Conservation (phyloP, 228 moss, liverwort and hornwort species). For the Sphagnum fallax region DNA sequence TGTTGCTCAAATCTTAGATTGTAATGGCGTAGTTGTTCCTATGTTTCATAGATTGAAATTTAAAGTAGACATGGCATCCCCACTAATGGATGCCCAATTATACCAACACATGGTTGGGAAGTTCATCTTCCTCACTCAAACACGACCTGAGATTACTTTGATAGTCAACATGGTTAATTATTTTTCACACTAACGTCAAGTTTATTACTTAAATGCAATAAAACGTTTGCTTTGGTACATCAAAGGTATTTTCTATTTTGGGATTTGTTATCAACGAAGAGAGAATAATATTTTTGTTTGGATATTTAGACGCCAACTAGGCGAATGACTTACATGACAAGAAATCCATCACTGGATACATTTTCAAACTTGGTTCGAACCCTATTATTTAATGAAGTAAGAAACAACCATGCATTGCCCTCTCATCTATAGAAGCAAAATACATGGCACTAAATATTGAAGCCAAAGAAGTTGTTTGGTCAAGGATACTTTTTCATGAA, state of each 20-base stretch:
- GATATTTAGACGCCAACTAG: neutral
- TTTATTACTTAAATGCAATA: neutral
- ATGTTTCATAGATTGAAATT: neutral
- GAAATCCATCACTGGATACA: too few relatives aligned
- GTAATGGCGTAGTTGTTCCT: neutral
- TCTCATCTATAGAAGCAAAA: too few relatives aligned
- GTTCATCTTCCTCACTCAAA: conserved; percentile 1
- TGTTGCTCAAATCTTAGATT: neutral
- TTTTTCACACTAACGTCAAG: neutral
- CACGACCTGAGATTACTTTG: neutral
- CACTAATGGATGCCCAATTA: neutral
- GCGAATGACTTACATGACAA: too few relatives aligned
- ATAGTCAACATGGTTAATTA: neutral
- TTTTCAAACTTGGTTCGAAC: too few relatives aligned
- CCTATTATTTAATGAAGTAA: too few relatives aligned
- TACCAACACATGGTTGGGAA: neutral
- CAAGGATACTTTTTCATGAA: too few relatives aligned
- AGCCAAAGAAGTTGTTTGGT: too few relatives aligned
- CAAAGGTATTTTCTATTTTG: neutral
- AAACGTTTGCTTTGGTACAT: neutral
- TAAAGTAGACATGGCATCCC: neutral
- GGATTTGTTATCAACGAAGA: neutral
- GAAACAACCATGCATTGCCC: too few relatives aligned
- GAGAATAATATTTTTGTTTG: neutral
- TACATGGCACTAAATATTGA: too few relatives aligned